Evolutionary conservation across 306 rosid genomes (phyloP), one percentile per base, ranked within the genome.

Genomic region (Rubus parviflorus): DNA sequence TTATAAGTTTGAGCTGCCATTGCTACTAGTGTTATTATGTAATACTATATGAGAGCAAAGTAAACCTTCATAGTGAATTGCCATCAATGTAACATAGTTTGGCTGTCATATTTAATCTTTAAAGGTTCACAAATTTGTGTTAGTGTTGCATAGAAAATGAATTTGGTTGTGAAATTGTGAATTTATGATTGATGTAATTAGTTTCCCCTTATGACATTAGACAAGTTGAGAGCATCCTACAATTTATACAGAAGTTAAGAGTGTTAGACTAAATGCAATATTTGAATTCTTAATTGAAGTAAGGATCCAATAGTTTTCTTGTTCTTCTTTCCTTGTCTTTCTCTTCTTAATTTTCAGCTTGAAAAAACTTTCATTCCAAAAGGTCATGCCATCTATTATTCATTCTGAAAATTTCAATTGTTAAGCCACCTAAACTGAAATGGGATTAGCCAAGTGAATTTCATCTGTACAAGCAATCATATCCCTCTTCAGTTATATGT

Each of bases 301-400:
- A 53, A 52, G 57, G 40, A 71, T 75, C 35, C 67, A 23, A 54
- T 64, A 16, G 40, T 9, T 73, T 43, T 72, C 49, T 38, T 38
- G 14, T 53, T 56, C 30, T 3, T 16, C 2, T 23, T 47, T 37
- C 48, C 53, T 37, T 58, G 22, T 9, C 41, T 49, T 64, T 23
- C 2, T 41, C 60, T 41, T 56, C 42, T 16, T 54, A 30, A 5
- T 61, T 48, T 68, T 37, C n/a, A 16, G 46, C 53, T n/a, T n/a
- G 57, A 17, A 30, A 68, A 72, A 65, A 56, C 16, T 40, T 22
- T 12, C 43, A 49, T 66, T 62, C 69, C 9, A 65, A 54, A 63
- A 41, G 6, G 56, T 76, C 66, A 61, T 53, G 69, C 65, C 74
- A 19, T 64, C 8, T 64, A 64, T 64, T 61, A 61, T 8, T 41